These are phyloP conservation scores for Funneliformis caledonium DNA, from an alignment of 371 early-diverging fungal species.

Conservation along the genomic window DNA sequence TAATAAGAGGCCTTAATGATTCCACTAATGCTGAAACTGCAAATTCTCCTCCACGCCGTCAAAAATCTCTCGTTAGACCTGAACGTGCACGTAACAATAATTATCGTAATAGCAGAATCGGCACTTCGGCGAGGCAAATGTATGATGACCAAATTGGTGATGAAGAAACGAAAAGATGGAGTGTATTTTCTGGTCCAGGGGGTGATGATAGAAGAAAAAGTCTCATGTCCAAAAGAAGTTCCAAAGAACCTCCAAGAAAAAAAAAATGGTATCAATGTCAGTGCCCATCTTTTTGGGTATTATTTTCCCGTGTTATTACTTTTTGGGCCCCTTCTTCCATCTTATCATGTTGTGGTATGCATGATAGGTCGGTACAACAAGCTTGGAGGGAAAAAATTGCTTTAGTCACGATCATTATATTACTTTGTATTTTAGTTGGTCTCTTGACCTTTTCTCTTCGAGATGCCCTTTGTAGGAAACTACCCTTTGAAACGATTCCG, in stretches of 20 bases:
- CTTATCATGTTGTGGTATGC: conserved; percentile 41
- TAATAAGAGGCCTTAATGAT: background rate
- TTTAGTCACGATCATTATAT: conserved; percentile 70
- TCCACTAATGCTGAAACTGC: background rate
- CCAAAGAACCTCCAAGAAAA: background rate
- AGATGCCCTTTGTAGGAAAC: conserved; percentile 44
- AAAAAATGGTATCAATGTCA: conserved; percentile 29
- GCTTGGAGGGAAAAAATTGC: conserved; percentile 90
- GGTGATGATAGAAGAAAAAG: background rate
- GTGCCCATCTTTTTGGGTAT: conserved; percentile 8
- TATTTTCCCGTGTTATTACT: conserved; percentile 17
- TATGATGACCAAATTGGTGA: background rate
- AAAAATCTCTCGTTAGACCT: conserved; percentile 72
- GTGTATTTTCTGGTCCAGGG: background rate
- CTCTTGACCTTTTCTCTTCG: conserved; percentile 71
- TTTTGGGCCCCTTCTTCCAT: conserved; percentile 25
- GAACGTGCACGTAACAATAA: conserved; percentile 61
- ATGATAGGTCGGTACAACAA: conserved; percentile 60
- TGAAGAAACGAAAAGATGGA: conserved; percentile 43
- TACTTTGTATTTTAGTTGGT: conserved; percentile 73
- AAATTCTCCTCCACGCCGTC: conserved; percentile 45
- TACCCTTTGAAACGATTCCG: conserved; percentile 54
- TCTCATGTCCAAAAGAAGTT: background rate
- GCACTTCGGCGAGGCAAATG: background rate
- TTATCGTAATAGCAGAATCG: background rate